Evolutionary conservation across 129 eudicot species (phyloP), one percentile per base, ranked within the genome.

Genomic region (Chrysanthemum lavandulifolium): DNA sequence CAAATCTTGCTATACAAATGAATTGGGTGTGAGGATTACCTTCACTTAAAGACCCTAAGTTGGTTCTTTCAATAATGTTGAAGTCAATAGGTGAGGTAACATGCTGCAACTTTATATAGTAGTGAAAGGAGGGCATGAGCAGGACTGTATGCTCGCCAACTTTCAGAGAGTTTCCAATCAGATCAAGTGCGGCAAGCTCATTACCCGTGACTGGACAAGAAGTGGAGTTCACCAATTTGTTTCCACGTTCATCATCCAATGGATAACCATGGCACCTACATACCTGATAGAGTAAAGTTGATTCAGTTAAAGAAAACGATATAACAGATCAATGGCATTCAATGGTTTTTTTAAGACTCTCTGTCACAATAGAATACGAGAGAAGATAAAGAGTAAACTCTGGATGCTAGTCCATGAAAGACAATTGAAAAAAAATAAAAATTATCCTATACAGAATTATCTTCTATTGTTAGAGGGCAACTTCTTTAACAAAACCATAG

Each of bases 241-340:
- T 50, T 71, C 68, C 76, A 76, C 81, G 80, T 71, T 51, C 76
- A 25, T 65, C 77, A 67, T 81, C 82, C 59, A 82, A 78, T 59
- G 85, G 85, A 66, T 83, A 73, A 69, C 95, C 95, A 84, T 87
- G 92, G 77, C 96, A 87, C 82, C 91, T 87, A 81, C 96, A 89
- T 77, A 89, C 81, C 98, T 92, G 66, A 76, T 68, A 65, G 27
- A 31, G 27, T 8, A 15, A 10, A 36, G 5, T 15, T 1, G 12
- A 65, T 19, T 0, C 0, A 45, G 2, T n/a, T 2, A 18, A 15
- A 0, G 3, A 57, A 31, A 59, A 60, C 2, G 4, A 52, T 14
- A 43, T 63, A 25, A 23, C 23, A 23, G 66, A 78, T 56, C 61
- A 51, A 31, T n/a, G 51, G 45, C 0, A 36, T 51, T 54, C 57